A percentile compares a stretch with the other conserved stretches of the same genome.
phyloP scores from a whole-genome alignment of 208 protist genomes.

The Angomonas deanei region DNA sequence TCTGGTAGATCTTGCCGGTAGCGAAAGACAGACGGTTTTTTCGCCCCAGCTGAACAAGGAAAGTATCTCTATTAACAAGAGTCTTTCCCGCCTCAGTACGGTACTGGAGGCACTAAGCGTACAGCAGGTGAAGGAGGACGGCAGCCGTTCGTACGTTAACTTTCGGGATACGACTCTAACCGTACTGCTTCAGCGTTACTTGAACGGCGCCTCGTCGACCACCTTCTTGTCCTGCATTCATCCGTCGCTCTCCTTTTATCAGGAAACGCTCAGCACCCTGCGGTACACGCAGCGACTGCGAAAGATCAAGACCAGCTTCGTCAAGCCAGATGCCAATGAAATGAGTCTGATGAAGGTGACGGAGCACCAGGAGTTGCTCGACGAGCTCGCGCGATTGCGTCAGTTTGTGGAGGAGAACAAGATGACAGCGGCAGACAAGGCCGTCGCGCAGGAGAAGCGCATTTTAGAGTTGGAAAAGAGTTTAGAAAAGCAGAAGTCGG shows the following conservation, averaged over 20 bases:
- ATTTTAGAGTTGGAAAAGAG: slow-evolving; percentile 38
- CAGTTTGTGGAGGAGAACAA: slow-evolving; percentile 31
- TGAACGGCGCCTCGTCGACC: slow-evolving; percentile 70
- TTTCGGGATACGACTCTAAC: slow-evolving; percentile 85
- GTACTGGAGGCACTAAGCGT: slow-evolving; percentile 80
- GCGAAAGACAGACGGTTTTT: slow-evolving; percentile 79
- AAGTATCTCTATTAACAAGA: slow-evolving; percentile 89
- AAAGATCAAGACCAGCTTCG: slow-evolving; percentile 51
- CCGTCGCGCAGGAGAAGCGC: slow-evolving; percentile 27
- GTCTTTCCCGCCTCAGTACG: slow-evolving; percentile 80
- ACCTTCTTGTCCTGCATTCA: slow-evolving; percentile 89
- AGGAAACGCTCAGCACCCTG: slow-evolving; percentile 83
- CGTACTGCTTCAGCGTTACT: slow-evolving; percentile 84
- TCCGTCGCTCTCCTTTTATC: slow-evolving; percentile 39
- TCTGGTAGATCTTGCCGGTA: slow-evolving; percentile 85
- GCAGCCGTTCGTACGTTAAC: slow-evolving; percentile 63
- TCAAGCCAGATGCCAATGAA: slow-evolving; percentile 23
- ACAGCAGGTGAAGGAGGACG: slow-evolving; percentile 34
- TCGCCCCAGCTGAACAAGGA: slow-evolving; percentile 81
- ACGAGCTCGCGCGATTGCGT: slow-evolving; percentile 52
- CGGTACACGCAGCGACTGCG: slow-evolving; percentile 83
- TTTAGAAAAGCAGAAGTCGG: slow-evolving; percentile 11
- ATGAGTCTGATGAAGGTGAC: slow-evolving; percentile 23
- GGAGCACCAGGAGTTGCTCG: slow-evolving; percentile 47
- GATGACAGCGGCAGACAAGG: slow-evolving; percentile 14